Conservation (phyloP, 2,329 filamentous ascomycete species). For the Akanthomyces muscarius region DNA sequence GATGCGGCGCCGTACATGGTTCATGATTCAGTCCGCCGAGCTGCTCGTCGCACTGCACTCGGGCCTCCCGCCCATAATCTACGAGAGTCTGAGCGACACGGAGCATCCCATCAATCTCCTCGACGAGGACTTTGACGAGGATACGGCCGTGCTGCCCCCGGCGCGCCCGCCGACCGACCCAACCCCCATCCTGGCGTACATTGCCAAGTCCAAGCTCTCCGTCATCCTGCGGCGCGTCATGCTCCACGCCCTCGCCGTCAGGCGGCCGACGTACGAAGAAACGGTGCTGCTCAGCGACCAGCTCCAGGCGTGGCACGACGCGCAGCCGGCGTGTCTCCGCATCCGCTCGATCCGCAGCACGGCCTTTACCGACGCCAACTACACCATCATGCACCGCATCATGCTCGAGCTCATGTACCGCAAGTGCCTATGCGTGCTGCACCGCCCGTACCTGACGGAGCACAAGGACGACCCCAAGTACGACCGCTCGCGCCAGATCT, state of each 20-base stretch:
- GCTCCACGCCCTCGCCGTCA: constrained; percentile 37
- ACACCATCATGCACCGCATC: constrained; percentile 45
- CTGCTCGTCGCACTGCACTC: constrained; percentile 48
- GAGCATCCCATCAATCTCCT: constrained; percentile 42
- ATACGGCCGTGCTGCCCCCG: constrained; percentile 38
- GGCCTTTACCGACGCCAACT: constrained; percentile 40
- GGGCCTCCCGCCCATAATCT: constrained; percentile 48
- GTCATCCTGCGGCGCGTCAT: constrained; percentile 42
- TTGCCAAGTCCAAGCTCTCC: constrained; percentile 41
- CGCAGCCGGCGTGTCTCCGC: constrained; percentile 38
- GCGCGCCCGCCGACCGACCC: constrained; percentile 40
- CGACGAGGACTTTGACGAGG: constrained; percentile 51
- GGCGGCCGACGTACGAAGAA: constrained; percentile 33
- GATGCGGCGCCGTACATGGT: constrained; percentile 48
- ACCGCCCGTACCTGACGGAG: constrained; percentile 43
- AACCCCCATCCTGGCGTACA: constrained; percentile 41
- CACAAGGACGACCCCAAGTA: constrained; percentile 37
- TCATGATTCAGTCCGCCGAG: constrained; percentile 45
- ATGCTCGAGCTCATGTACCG: constrained; percentile 47
- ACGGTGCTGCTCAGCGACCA: constrained; percentile 36
- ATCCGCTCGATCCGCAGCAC: constrained; percentile 40
- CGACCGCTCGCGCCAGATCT: constrained; percentile 37
- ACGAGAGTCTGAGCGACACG: constrained; percentile 45
- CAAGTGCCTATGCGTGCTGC: constrained; percentile 47
- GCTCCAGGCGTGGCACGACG: constrained; percentile 33